These are phyloP conservation scores for Citrus unshiu DNA, from an alignment of 345 rosid species.

Conservation along the genomic window DNA sequence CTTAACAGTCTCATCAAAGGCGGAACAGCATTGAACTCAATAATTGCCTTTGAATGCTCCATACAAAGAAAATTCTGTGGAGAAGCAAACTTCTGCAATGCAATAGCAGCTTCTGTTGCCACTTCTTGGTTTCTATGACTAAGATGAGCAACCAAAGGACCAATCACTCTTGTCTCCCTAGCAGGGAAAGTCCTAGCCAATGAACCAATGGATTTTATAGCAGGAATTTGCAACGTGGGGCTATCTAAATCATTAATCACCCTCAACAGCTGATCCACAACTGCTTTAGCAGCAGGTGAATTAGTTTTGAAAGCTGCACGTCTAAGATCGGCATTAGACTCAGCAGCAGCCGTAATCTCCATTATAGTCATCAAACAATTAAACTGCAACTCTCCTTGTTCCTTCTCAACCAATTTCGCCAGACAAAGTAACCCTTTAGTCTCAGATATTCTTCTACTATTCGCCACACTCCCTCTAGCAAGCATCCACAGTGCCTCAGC, in stretches of 20 bases:
- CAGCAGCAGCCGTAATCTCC: conserved; percentile 87
- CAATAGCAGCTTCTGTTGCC: conserved; percentile 67
- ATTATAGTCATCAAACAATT: conserved; percentile 80
- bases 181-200: conserved; percentile 88
- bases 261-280: conserved; percentile 73
- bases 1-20: conserved; percentile 64
- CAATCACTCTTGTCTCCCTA: conserved; percentile 69
- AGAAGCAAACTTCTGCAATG: conserved; percentile 64
- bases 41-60: conserved; percentile 69
- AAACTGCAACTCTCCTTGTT: conserved; percentile 57
- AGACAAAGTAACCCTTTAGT: conserved; percentile 91
- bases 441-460: conserved; percentile 76
- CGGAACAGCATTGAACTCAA: conserved; percentile 51
- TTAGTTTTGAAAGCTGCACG: conserved; percentile 81
- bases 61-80: conserved; percentile 53
- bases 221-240: conserved; percentile 51
- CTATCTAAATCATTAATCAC: conserved; percentile 51
- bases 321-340: conserved; percentile 61
- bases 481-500: conserved; percentile 87
- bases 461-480: conserved; percentile 61
- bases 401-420: conserved; percentile 77
- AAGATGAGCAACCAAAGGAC: conserved; percentile 61
- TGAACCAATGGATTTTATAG: conserved; percentile 73
- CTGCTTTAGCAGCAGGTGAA: conserved; percentile 88
- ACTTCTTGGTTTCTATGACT: conserved; percentile 50